A percentile compares a stretch with the other conserved stretches of the same genome.
phyloP scores from a whole-genome alignment of 2,329 filamentous ascomycete genomes.

The Zymoseptoria ardabiliae region DNA sequence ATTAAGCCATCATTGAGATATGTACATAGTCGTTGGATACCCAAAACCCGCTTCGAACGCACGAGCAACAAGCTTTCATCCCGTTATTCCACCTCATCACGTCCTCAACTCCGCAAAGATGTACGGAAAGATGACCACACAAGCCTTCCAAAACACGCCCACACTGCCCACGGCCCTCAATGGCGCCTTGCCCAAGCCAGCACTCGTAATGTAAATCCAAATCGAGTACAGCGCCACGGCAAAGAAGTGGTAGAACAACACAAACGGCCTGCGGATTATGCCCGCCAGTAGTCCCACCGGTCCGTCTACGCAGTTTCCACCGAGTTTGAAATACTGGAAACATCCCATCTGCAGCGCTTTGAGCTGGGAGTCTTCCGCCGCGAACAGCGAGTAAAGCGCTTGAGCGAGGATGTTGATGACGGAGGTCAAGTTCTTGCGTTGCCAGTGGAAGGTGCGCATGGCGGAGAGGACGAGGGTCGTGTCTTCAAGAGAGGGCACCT shows the following conservation, averaged over 20 bases:
- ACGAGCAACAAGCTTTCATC: not conserved
- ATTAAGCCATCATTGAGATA: not conserved
- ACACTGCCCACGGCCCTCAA: slow-evolving; percentile 34
- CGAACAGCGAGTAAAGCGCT: slow-evolving; percentile 85
- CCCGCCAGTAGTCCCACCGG: slow-evolving; percentile 77
- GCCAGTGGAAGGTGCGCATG: slow-evolving; percentile 76
- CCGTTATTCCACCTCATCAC: slow-evolving; percentile 2
- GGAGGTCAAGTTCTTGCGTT: slow-evolving; percentile 69
- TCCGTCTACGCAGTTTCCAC: slow-evolving; percentile 64
- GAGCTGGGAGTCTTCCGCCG: slow-evolving; percentile 71
- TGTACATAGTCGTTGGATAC: not conserved
- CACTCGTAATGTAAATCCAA: slow-evolving; percentile 55
- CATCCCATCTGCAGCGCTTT: slow-evolving; percentile 79
- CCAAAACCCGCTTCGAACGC: not conserved
- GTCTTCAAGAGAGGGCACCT: slow-evolving; percentile 63
- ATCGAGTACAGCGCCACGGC: slow-evolving; percentile 82
- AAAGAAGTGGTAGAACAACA: slow-evolving; percentile 91
- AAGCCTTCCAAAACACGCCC: slow-evolving; percentile 47
- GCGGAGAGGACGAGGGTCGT: slow-evolving; percentile 57
- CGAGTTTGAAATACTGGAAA: slow-evolving; percentile 81
- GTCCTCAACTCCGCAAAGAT: slow-evolving; percentile 33
- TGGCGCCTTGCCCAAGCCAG: slow-evolving; percentile 34
- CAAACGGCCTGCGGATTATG: slow-evolving; percentile 66
- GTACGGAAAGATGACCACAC: slow-evolving; percentile 46
- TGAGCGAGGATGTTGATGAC: slow-evolving; percentile 98